Percentiles rank a stretch among this genome's conserved stretches.
Evolutionary conservation across 2,329 filamentous ascomycete species (phyloP).

Genomic region (Nothophoma quercina): DNA sequence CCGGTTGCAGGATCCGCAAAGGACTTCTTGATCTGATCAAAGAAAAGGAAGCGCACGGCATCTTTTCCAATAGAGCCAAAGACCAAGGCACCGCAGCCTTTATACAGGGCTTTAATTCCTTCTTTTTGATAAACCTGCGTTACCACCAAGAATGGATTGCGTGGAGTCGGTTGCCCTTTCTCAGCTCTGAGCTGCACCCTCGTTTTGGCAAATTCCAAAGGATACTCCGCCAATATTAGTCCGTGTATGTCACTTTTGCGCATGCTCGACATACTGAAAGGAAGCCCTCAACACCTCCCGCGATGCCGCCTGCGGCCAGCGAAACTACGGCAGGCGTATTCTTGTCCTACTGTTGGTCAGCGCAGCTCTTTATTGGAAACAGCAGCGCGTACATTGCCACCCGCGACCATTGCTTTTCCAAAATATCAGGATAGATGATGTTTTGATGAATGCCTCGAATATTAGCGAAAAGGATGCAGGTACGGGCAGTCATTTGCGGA

Average conservation of each 20-base stretch:
- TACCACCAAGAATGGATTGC: constrained; percentile 67
- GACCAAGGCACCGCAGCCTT: constrained; percentile 67
- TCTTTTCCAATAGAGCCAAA: constrained; percentile 70
- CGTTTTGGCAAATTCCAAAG: constrained; percentile 74
- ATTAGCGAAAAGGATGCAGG: constrained; percentile 14
- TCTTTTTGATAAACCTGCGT: constrained; percentile 63
- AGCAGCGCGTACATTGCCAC: constrained; percentile 31
- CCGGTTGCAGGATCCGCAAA: constrained; percentile 65
- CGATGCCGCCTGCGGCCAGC: constrained; percentile 48
- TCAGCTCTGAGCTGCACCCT: constrained; percentile 63
- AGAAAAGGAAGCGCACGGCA: constrained; percentile 70
- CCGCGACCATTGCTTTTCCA: constrained; percentile 39
- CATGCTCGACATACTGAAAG: constrained; percentile 37
- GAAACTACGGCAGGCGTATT: constrained; percentile 50
- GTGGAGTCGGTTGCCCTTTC: constrained; percentile 54
- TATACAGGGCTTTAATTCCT: constrained; percentile 67
- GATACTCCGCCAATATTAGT: too few relatives aligned
- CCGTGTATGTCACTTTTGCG: too few relatives aligned
- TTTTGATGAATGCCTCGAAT: constrained; percentile 1
- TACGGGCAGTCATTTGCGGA: too few relatives aligned
- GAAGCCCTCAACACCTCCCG: constrained; percentile 50
- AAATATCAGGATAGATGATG: constrained; percentile 1
- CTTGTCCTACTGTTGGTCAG: constrained; percentile 37
- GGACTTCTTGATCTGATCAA: constrained; percentile 68
- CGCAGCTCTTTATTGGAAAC: background rate